Evolutionary conservation across 169 alveolate species (phyloP).

Genomic region (Eimeria maxima): DNA sequence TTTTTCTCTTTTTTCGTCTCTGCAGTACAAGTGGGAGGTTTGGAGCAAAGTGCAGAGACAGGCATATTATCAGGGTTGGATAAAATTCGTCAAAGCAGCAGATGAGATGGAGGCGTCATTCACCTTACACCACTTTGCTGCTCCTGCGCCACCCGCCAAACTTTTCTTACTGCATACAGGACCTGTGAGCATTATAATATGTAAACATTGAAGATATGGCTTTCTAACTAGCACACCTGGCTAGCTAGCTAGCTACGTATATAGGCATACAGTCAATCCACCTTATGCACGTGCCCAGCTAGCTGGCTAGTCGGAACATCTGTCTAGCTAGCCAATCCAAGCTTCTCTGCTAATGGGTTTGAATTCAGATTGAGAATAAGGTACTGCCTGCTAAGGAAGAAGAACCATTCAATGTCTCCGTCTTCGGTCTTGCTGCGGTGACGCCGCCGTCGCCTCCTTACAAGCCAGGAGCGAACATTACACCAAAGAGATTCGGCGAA

Average conservation of each 20-base stretch:
- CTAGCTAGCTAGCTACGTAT: slow-evolving; percentile 51
- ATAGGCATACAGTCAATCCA: no score
- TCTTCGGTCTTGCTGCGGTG: slow-evolving; percentile 1
- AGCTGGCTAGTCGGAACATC: no score
- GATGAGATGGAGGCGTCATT: slow-evolving; percentile 26
- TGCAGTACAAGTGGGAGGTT: slow-evolving; percentile 44
- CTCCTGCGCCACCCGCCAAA: not conserved
- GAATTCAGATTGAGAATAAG: slow-evolving; percentile 6
- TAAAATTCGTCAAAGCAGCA: slow-evolving; percentile 36
- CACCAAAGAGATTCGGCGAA: slow-evolving; percentile 51
- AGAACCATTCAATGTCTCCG: not conserved
- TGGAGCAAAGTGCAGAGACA: slow-evolving; percentile 59
- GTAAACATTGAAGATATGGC: not conserved
- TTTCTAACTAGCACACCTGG: no score
- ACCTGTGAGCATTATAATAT: not conserved
- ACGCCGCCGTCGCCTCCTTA: not conserved
- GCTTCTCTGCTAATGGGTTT: no score
- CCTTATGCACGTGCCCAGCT: not conserved
- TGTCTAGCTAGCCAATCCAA: no score
- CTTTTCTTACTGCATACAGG: slow-evolving; percentile 18
- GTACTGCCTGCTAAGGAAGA: not conserved
- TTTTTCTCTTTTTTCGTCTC: not conserved
- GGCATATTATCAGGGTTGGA: slow-evolving; percentile 15
- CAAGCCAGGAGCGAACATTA: slow-evolving; percentile 34
- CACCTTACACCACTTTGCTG: not conserved